Base-by-base conservation (phyloP, 1,284 basidiomycete genomes). In the Pascua sp. region DNA sequence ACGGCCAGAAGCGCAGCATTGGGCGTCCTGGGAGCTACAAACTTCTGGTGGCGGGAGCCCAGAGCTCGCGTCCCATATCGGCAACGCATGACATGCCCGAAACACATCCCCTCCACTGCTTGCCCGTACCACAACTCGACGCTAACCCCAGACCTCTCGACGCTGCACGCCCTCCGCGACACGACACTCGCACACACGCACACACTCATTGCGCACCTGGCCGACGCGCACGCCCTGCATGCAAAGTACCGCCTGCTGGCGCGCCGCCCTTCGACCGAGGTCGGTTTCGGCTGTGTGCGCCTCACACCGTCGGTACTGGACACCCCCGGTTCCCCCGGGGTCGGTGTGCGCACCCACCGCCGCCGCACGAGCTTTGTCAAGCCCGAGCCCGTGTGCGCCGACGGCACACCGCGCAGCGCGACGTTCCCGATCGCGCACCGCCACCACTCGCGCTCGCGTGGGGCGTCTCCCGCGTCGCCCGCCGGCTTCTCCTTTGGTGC, bases 161-260 rank as follows among this genome's bases (percentile, higher is more conserved):
- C 76, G 10, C 64, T 78, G 50, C 75, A 77, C 51, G 65, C 72
- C 1, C 58, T 78, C 39, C 72, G 76, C 24, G 76, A 78, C 64
- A 70, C 65, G 56, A 78, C 76, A 11, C 63, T 78, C 11, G 62
- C 66, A 10, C 72, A 73, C 56, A 70, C 72, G 32, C 76, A 78
- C 59, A 54, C 66, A 18, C 60, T 78, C 16, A 57, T 78, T 39
- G 64, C 65, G 36, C 67, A 73, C 60, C 62, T 78, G 37, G 63
- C 64, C 39, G 55, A 65, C 18, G 58, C 58, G 15, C 73, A 74
- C 55, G 51, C 57, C 12, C 62, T 73, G 15, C 66, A 66, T 1
- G 69, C 70, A 3, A 68, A 71, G 10, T 77, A 78, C 62, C 67
- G 71, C 18, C 63, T 78, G 15, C 56, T 74, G 11, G 72, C 76